Base-by-base conservation (phyloP, 164 flowering plant species). In the Euptelea pleiosperma region DNA sequence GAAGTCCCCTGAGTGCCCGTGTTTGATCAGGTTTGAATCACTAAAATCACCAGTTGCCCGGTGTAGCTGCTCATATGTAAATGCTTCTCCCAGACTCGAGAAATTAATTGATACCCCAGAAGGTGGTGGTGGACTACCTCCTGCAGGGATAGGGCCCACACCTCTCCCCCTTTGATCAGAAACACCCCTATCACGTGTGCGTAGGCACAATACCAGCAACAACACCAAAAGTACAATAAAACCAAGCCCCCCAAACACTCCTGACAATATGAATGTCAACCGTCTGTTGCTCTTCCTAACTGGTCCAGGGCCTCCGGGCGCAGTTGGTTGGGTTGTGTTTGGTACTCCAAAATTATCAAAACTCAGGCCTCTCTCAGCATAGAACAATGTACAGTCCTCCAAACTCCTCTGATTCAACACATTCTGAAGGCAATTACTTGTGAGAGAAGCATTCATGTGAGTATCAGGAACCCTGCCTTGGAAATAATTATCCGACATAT, bases 1-100 rank as follows among this genome's bases (percentile, higher is more conserved):
- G 44, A 92, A 82, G 59, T 84, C 94, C 54, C 98, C 97, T 2
- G 98, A 79, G 52, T 84, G 98, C n/a, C 97, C 98, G 54, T 82
- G 74, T 65, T 92, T 89, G 58, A 92, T 79, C 19, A 92, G 77
- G 71, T 89, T 87, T 21, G 64, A 62, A 49, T 87, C 91, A 65
- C 71, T 75, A 57, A 92, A 90, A 43, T 86, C 77, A 39, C 74
- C 65, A 0, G 97, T 82, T 16, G 94, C 90, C 51, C 46, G 77
- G 39, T 87, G 81, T 58, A 92, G 73, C 74, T 84, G 90, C 67
- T 84, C 82, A 63, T 87, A 81, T 18, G 97, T 78, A 68, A 70
- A 92, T 35, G 74, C 39, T 28, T 89, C 91, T 43, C 97, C 97
- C 1, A 87, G 37, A 57, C 71, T 76, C 0, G 87, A 69, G 57